These are phyloP conservation scores for Apiospora hydei DNA, from an alignment of 2,329 filamentous ascomycete genomes.

Conservation along the genomic window DNA sequence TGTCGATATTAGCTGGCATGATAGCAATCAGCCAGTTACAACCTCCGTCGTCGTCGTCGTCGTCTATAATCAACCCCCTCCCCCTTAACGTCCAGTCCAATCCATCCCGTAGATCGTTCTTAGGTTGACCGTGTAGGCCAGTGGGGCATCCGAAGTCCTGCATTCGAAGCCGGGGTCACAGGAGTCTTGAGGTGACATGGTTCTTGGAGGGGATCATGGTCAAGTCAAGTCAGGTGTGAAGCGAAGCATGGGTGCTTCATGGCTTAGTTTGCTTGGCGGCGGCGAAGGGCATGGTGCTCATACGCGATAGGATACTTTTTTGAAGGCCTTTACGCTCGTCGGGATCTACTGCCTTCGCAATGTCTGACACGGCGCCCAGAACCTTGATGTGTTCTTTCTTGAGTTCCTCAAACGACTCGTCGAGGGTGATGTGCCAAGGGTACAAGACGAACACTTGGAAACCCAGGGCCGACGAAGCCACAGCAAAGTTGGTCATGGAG, in stretches of 20 bases:
- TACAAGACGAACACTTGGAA: conserved; percentile 76
- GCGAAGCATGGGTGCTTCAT: conserved; percentile 4
- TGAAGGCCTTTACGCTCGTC: conserved; percentile 39
- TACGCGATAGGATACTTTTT: conserved; percentile 37
- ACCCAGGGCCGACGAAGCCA: conserved; percentile 68
- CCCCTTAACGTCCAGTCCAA: conserved; percentile 10
- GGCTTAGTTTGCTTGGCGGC: not conserved
- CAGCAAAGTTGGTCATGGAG: conserved; percentile 70
- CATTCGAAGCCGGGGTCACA: conserved; percentile 15
- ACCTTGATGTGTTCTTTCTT: conserved; percentile 63
- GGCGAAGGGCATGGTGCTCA: conserved; percentile 26
- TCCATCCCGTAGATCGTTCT: conserved; percentile 19
- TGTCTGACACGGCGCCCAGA: conserved; percentile 44
- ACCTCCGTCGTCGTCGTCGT: not conserved
- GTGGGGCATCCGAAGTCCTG: conserved; percentile 21
- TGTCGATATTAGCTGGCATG: conserved; percentile 20
- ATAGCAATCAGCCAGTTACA: conserved; percentile 4
- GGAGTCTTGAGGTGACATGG: conserved; percentile 17
- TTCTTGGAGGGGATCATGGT: conserved; percentile 7
- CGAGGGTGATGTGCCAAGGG: conserved; percentile 73
- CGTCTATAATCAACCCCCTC: not conserved
- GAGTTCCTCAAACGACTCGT: conserved; percentile 65
- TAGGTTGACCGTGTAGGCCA: conserved; percentile 11
- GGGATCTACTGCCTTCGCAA: conserved; percentile 41
- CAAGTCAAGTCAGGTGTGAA: conserved; percentile 10